Evolutionary conservation across 768 basidiomycete genomes (phyloP).

Genomic region (Suillus fuscotomentosus): DNA sequence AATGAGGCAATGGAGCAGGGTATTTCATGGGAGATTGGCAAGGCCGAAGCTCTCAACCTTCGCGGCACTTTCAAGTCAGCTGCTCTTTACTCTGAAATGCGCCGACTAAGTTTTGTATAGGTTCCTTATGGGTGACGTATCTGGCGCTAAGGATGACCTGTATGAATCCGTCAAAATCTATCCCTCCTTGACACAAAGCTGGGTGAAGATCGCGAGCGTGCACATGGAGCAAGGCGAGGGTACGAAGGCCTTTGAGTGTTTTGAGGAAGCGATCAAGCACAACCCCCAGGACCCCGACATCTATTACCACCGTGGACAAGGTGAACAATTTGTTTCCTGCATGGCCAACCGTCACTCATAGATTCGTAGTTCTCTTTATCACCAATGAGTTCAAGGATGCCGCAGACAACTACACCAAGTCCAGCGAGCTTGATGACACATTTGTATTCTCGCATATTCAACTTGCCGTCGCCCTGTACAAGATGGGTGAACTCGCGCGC

Average conservation of each 20-base stretch:
- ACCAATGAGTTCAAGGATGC: slow-evolving; percentile 87
- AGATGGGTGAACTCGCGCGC: slow-evolving; percentile 70
- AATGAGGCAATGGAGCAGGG: slow-evolving; percentile 89
- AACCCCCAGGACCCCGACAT: slow-evolving; percentile 90
- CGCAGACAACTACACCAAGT: slow-evolving; percentile 87
- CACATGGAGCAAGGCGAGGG: slow-evolving; percentile 94
- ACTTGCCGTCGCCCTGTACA: slow-evolving; percentile 96
- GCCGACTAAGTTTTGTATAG: slow-evolving; percentile 34
- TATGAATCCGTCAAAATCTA: slow-evolving; percentile 68
- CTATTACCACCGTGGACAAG: slow-evolving; percentile 98
- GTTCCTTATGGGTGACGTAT: slow-evolving; percentile 85
- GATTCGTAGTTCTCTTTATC: slow-evolving; percentile 79
- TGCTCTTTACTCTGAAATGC: background rate
- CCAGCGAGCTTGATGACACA: slow-evolving; percentile 76
- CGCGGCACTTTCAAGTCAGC: slow-evolving; percentile 94
- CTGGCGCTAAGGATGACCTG: slow-evolving; percentile 81
- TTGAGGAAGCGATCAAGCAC: slow-evolving; percentile 83
- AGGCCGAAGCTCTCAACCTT: slow-evolving; percentile 88
- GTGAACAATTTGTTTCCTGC: slow-evolving; percentile 33
- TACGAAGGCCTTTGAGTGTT: slow-evolving; percentile 81
- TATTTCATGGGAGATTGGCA: slow-evolving; percentile 68
- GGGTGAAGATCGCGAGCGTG: slow-evolving; percentile 96
- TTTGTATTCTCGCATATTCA: slow-evolving; percentile 99
- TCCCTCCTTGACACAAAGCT: slow-evolving; percentile 76
- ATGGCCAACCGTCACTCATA: background rate